These are phyloP conservation scores for Cyberlindnera americana DNA, from an alignment of 805 yeast genomes.

Conservation along the genomic window DNA sequence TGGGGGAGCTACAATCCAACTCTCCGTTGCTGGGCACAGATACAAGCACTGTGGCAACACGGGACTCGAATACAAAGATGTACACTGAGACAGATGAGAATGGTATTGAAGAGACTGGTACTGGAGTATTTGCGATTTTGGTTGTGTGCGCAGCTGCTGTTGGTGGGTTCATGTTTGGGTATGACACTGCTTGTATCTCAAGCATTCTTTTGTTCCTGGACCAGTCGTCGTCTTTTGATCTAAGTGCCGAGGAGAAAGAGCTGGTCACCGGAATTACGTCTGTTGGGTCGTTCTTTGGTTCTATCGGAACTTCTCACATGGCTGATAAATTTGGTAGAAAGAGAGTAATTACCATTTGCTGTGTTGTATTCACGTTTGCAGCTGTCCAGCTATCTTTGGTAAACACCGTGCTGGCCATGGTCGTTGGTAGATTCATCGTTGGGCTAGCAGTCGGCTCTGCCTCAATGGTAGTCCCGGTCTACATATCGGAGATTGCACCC, in stretches of 20 bases:
- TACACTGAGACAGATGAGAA: background rate
- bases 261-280: conserved; percentile 43
- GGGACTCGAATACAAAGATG: no score
- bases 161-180: conserved; percentile 62
- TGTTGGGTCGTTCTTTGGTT: conserved; percentile 52
- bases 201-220: conserved; percentile 51
- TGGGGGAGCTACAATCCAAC: no score
- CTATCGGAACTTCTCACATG: conserved; percentile 45
- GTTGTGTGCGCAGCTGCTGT: conserved; percentile 40
- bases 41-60: no score
- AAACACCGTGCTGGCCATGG: conserved; percentile 36
- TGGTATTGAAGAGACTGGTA: conserved; percentile 17
- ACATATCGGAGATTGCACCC: conserved; percentile 50
- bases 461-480: conserved; percentile 62
- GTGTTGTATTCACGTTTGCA: conserved; percentile 43
- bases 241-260: conserved; percentile 37
- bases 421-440: conserved; percentile 56
- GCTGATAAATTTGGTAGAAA: conserved; percentile 49
- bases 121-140: conserved; percentile 16
- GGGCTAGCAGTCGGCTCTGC: conserved; percentile 76
- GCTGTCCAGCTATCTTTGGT: conserved; percentile 47
- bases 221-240: conserved; percentile 32
- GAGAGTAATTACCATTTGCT: conserved; percentile 37
- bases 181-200: conserved; percentile 62
- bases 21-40: no score